Conservation (phyloP, 2,329 filamentous ascomycete genomes). For the Alternaria brassicae region DNA sequence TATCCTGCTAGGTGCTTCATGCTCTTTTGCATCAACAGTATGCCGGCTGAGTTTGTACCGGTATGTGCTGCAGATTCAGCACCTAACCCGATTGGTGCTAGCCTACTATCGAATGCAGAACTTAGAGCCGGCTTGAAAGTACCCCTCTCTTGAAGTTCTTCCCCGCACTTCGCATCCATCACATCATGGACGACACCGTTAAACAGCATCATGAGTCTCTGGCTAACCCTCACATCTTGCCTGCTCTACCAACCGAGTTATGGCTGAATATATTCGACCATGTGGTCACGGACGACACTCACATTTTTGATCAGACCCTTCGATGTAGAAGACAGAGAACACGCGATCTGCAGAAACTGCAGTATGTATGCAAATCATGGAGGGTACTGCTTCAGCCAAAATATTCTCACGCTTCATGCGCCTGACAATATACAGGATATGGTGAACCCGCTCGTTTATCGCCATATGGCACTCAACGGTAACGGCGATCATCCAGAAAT, state of each 20-base stretch:
- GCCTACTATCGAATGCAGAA: too few relatives aligned
- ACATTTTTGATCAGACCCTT: slow-evolving; percentile 7
- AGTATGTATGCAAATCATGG: not conserved
- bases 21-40: not conserved
- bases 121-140: too few relatives aligned
- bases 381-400: not conserved
- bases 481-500: not conserved
- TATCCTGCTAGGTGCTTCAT: not conserved
- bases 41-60: not conserved
- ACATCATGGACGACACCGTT: not conserved
- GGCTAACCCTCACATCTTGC: not conserved
- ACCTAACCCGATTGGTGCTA: too few relatives aligned
- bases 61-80: too few relatives aligned
- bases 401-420: not conserved
- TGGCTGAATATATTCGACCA: slow-evolving; percentile 9
- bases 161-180: not conserved
- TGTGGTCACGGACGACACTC: not conserved
- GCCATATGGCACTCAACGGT: not conserved
- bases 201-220: not conserved
- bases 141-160: not conserved
- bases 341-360: not conserved
- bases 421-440: slow-evolving; percentile 5
- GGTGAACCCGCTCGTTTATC: slow-evolving; percentile 1
- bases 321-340: not conserved
- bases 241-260: not conserved